Evolutionary conservation across 768 basidiomycete species (phyloP), one percentile per base, ranked within the genome.

Genomic region (Amanita subjunquillea): DNA sequence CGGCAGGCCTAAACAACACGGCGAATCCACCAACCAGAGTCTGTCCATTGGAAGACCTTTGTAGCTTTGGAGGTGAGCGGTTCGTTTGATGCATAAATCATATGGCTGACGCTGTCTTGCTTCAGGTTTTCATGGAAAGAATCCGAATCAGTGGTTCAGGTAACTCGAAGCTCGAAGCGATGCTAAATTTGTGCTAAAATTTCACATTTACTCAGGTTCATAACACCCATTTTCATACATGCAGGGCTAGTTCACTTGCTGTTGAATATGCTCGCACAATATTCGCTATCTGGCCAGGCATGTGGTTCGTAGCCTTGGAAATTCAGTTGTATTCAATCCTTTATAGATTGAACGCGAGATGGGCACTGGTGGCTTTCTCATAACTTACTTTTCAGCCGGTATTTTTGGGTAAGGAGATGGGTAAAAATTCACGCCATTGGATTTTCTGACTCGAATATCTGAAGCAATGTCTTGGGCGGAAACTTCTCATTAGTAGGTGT

Each of bases 231-330:
- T 48, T 96, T 98, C 63, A 68, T 97, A 4, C 95, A 98, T 59
- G 96, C 91, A 9, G 95, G 95, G n/a, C 74, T 99, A 53, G 73
- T 99, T n/a, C 95, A 99, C 64, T 74, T 95, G 34, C 58, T 85
- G 3, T 62, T 99, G 55, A 99, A 99, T 63, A 87, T 97, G 83
- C 63, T 94, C 27, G 93, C 85, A 12, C 94, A 95, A 59, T 64
- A 87, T 53, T 80, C 78, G 0, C 69, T 87, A n/a, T 86, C 85
- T 6, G 87, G 85, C 34, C 83, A 88, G 67, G 90, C 87, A 61
- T 12, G 63, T 60, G 34, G 25, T 9, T 32, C 25, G 0, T 29
- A 25, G 37, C 43, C 27, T 29, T 30, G 17, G 3, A 8, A 29
- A 30, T 30, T 27, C 15, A 32, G 7, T 25, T 51, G 27, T 32